Percentiles rank a stretch among this genome's conserved stretches.
Evolutionary conservation across 2,329 filamentous ascomycete species (phyloP).

Genomic region (Verticillium isaacii): DNA sequence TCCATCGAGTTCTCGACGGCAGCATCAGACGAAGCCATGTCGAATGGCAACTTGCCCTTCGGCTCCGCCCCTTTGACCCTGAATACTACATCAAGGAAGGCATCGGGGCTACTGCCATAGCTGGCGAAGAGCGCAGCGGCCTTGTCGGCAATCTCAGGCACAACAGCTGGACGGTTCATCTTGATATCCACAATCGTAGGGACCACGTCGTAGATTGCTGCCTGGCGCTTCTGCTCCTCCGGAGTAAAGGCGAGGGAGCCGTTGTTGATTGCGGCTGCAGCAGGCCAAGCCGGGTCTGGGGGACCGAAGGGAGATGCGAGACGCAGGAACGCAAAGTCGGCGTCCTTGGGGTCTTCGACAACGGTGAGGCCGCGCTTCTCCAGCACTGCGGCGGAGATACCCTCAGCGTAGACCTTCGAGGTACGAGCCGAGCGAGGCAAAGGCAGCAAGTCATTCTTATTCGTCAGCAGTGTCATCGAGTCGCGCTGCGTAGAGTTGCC

Average conservation of each 20-base stretch:
- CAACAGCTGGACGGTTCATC: constrained; percentile 33
- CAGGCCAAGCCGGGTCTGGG: constrained; percentile 6
- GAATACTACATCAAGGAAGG: constrained; percentile 39
- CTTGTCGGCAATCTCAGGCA: constrained; percentile 33
- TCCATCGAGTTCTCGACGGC: constrained; percentile 29
- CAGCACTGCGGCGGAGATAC: not conserved
- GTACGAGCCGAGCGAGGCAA: not conserved
- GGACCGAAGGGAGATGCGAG: constrained; percentile 31
- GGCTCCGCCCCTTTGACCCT: constrained; percentile 24
- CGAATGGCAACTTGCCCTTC: constrained; percentile 37
- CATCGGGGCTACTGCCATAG: constrained; percentile 33
- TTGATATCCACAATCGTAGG: constrained; percentile 39
- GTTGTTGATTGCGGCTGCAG: constrained; percentile 20
- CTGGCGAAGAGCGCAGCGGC: constrained; percentile 33
- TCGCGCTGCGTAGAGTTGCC: not conserved
- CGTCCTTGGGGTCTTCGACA: not conserved
- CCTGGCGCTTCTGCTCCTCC: constrained; percentile 18
- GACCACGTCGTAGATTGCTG: constrained; percentile 28
- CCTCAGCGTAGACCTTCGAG: not conserved
- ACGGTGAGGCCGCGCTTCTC: not conserved
- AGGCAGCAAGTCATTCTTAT: not conserved
- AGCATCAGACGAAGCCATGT: constrained; percentile 36
- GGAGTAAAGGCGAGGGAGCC: constrained; percentile 34
- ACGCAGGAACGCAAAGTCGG: not conserved
- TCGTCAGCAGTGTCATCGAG: not conserved